Percentiles rank a stretch among this genome's conserved stretches.
Conservation (phyloP, 1,284 basidiomycete species). For the Fomitopsis schrenkii region DNA sequence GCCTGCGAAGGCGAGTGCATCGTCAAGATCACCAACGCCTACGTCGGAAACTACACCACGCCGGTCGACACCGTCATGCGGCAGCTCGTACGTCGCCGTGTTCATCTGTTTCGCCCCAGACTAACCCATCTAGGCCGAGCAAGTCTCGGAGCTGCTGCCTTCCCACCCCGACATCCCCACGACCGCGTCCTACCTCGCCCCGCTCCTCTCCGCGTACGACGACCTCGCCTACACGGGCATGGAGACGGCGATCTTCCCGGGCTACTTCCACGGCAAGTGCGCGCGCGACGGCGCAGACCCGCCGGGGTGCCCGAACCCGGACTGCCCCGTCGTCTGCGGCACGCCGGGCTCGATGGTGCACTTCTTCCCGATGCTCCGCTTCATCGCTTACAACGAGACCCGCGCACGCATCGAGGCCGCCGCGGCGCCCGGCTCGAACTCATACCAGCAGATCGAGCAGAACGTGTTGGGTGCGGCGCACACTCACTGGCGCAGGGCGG, state of each 20-base stretch:
- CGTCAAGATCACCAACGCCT: slow-evolving; percentile 49
- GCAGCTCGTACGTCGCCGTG: slow-evolving; percentile 33
- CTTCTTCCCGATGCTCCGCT: slow-evolving; percentile 49
- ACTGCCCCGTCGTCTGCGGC: slow-evolving; percentile 72
- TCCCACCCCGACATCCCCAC: slow-evolving; percentile 28
- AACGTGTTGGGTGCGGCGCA: slow-evolving; percentile 30
- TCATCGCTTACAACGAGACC: slow-evolving; percentile 48
- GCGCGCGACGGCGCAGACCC: slow-evolving; percentile 54
- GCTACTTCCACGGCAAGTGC: slow-evolving; percentile 74
- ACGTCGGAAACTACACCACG: slow-evolving; percentile 43
- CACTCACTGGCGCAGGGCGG: slow-evolving; percentile 2
- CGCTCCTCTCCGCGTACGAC: slow-evolving; percentile 44
- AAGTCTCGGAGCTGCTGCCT: slow-evolving; percentile 32
- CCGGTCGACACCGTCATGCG: slow-evolving; percentile 34
- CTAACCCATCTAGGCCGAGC: slow-evolving; percentile 29
- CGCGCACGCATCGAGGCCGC: slow-evolving; percentile 31
- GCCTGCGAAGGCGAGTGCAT: slow-evolving; percentile 74
- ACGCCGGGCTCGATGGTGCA: slow-evolving; percentile 76
- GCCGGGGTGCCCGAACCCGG: slow-evolving; percentile 69
- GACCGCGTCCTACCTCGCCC: slow-evolving; percentile 36
- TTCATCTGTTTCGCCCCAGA: not conserved
- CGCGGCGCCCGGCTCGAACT: slow-evolving; percentile 31
- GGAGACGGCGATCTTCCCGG: slow-evolving; percentile 53
- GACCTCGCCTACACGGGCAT: slow-evolving; percentile 40
- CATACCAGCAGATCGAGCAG: slow-evolving; percentile 39